phyloP scores from a whole-genome alignment of 305 asterid genomes.

The Vinca major region DNA sequence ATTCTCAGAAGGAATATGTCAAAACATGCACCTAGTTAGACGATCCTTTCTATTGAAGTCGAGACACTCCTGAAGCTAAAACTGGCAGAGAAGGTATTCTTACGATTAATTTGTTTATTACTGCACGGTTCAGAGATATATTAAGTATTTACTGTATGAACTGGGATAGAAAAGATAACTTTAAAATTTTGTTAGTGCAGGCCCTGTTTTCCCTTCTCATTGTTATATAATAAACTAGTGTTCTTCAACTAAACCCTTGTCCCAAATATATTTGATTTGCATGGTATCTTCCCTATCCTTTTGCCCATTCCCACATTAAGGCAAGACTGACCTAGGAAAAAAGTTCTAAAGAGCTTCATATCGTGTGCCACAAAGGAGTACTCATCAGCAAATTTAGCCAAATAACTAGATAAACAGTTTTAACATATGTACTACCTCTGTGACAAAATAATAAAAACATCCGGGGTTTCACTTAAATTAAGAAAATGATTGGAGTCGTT shows the following conservation, averaged over 20 bases:
- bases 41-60: background rate
- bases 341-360: background rate
- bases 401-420: background rate
- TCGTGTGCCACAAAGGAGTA: background rate
- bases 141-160: background rate
- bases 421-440: background rate
- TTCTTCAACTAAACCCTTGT: background rate
- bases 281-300: background rate
- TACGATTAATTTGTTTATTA: background rate
- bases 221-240: background rate
- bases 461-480: too few relatives aligned
- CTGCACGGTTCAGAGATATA: background rate
- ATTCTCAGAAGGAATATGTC: background rate
- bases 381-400: background rate
- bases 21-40: background rate
- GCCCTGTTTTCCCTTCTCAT: background rate
- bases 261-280: background rate
- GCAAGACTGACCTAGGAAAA: background rate
- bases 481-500: too few relatives aligned
- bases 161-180: background rate
- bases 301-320: background rate
- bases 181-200: background rate
- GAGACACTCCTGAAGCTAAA: background rate
- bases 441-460: too few relatives aligned
- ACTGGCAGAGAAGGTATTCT: background rate